Evolutionary conservation across 1,139 yeast genomes (phyloP).

Genomic region (Candida sojae): DNA sequence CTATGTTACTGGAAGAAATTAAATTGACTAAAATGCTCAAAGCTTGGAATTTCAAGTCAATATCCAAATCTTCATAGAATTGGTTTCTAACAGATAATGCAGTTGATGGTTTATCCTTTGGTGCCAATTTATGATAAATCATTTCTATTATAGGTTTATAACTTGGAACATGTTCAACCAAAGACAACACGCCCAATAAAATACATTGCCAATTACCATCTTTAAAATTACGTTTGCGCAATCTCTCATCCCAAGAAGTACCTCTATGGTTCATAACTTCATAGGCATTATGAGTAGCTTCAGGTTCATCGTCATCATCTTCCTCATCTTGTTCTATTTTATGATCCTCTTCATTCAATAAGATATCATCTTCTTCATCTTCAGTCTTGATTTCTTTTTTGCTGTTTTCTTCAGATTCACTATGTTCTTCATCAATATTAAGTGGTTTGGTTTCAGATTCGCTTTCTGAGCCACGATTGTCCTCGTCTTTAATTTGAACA

Average conservation of each 20-base stretch:
- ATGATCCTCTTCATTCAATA: slow-evolving; percentile 15
- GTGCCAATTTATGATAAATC: slow-evolving; percentile 57
- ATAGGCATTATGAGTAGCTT: slow-evolving; percentile 50
- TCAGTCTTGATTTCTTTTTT: slow-evolving; percentile 17
- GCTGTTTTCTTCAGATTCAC: slow-evolving; percentile 18
- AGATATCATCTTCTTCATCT: slow-evolving; percentile 25
- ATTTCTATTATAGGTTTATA: slow-evolving; percentile 49
- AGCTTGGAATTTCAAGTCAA: slow-evolving; percentile 52
- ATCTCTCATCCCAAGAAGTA: slow-evolving; percentile 73
- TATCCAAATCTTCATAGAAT: slow-evolving; percentile 50
- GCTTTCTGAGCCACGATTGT: slow-evolving; percentile 28
- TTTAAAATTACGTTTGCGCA: slow-evolving; percentile 70
- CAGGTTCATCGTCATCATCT: slow-evolving; percentile 23
- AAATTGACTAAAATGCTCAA: slow-evolving; percentile 60
- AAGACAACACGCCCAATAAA: slow-evolving; percentile 68
- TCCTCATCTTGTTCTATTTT: slow-evolving; percentile 26
- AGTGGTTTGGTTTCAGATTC: slow-evolving; percentile 21
- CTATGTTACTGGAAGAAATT: slow-evolving; percentile 56
- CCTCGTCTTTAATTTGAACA: slow-evolving; percentile 16
- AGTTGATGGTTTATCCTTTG: slow-evolving; percentile 51
- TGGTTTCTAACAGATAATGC: slow-evolving; percentile 50
- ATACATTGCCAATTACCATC: slow-evolving; percentile 88
- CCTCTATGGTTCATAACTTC: slow-evolving; percentile 62
- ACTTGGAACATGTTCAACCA: slow-evolving; percentile 59
- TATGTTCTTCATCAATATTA: slow-evolving; percentile 30